phyloP scores from a whole-genome alignment of 805 yeast genomes.

The Saccharomyces paradoxus region DNA sequence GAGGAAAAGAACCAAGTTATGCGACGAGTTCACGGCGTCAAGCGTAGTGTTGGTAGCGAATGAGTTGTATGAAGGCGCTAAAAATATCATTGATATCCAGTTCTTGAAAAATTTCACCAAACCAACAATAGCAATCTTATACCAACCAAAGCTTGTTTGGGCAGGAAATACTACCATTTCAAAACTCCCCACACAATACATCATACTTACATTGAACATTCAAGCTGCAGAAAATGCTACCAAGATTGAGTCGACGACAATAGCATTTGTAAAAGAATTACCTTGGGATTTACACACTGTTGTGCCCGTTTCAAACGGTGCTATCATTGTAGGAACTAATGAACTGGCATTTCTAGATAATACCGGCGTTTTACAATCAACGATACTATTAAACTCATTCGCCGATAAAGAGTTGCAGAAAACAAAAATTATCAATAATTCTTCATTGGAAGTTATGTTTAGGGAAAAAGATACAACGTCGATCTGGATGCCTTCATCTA shows the following conservation, averaged over 20 bases:
- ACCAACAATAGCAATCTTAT: constrained; percentile 70
- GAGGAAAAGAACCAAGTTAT: not conserved
- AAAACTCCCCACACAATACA: constrained; percentile 17
- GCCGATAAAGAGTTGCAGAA: constrained; percentile 41
- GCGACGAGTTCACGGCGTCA: constrained; percentile 8
- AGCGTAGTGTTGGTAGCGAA: constrained; percentile 56
- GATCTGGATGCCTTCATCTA: constrained; percentile 10
- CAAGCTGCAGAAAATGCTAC: constrained; percentile 31
- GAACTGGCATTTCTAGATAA: constrained; percentile 73
- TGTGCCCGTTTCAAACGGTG: constrained; percentile 58
- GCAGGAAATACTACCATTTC: constrained; percentile 43
- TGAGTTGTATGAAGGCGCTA: constrained; percentile 47
- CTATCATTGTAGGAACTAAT: constrained; percentile 63
- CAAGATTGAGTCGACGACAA: constrained; percentile 46
- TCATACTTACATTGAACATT: constrained; percentile 46
- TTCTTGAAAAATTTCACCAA: constrained; percentile 69
- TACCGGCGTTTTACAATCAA: constrained; percentile 37
- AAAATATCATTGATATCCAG: constrained; percentile 59
- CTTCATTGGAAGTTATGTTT: constrained; percentile 21
- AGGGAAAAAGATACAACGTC: constrained; percentile 10
- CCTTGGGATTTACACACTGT: constrained; percentile 69
- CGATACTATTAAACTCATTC: constrained; percentile 22
- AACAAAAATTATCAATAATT: constrained; percentile 39
- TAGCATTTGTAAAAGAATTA: constrained; percentile 52
- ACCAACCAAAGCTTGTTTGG: constrained; percentile 59